Percentiles rank a stretch among this genome's conserved stretches.
These are phyloP conservation scores for Sarcomyxa edulis DNA, from an alignment of 768 basidiomycete genomes.

Conservation along the genomic window DNA sequence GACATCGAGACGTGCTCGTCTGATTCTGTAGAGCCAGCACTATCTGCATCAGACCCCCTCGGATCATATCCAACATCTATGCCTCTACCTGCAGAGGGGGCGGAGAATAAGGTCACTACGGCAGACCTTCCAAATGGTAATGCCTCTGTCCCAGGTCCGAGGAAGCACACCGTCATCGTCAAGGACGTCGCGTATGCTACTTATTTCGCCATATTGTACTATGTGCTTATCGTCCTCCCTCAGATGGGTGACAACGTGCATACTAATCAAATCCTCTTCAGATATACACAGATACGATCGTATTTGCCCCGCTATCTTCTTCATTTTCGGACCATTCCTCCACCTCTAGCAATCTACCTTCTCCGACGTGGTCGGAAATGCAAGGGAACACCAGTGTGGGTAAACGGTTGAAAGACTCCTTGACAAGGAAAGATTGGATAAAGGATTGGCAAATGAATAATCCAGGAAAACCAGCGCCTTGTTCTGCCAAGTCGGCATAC, in stretches of 20 bases:
- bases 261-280: slow-evolving; percentile 19
- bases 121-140: too few relatives aligned
- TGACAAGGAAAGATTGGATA: slow-evolving; percentile 71
- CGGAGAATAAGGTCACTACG: too few relatives aligned
- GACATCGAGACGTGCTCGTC: slow-evolving; percentile 3
- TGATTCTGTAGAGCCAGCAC: background rate
- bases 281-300: slow-evolving; percentile 83
- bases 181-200: slow-evolving; percentile 44
- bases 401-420: too few relatives aligned
- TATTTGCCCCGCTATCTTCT: slow-evolving; percentile 82
- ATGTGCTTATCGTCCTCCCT: slow-evolving; percentile 39
- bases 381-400: too few relatives aligned
- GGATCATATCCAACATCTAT: too few relatives aligned
- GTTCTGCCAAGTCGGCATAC: slow-evolving; percentile 83
- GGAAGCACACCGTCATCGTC: slow-evolving; percentile 34
- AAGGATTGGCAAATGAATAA: slow-evolving; percentile 58
- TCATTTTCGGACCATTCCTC: too few relatives aligned
- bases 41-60: too few relatives aligned
- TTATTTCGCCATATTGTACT: slow-evolving; percentile 57
- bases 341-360: slow-evolving; percentile 14
- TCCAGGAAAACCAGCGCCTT: slow-evolving; percentile 58
- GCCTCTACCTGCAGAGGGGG: too few relatives aligned
- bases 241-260: background rate
- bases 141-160: slow-evolving; percentile 1
- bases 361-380: slow-evolving; percentile 27